Evolutionary conservation across 1,284 basidiomycete genomes (phyloP).

Genomic region (Malassezia nana): DNA sequence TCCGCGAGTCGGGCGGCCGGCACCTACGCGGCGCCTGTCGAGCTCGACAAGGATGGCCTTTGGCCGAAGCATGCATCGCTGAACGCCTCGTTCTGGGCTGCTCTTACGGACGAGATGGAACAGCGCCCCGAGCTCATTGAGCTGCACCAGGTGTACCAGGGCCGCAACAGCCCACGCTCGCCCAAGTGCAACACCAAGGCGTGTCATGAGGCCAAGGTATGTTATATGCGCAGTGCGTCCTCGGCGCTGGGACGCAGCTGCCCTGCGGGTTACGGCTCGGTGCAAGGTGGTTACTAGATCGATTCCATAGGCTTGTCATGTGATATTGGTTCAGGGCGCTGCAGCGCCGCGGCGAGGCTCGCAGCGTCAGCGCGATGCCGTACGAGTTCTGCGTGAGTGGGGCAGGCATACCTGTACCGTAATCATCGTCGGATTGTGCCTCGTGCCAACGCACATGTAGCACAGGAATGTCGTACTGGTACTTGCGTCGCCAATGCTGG

Average conservation of each 20-base stretch:
- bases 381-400: conserved; percentile 4
- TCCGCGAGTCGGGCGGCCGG: conserved; percentile 20
- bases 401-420: conserved; percentile 1
- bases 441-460: conserved; percentile 26
- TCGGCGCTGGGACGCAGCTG: conserved; percentile 58
- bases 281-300: conserved; percentile 51
- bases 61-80: conserved; percentile 63
- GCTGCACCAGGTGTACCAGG: conserved; percentile 63
- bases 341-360: conserved; percentile 1
- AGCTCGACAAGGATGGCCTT: conserved; percentile 2
- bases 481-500: conserved; percentile 37
- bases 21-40: conserved; percentile 12
- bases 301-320: background rate
- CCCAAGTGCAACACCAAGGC: conserved; percentile 55
- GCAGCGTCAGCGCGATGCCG: conserved; percentile 12
- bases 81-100: conserved; percentile 75
- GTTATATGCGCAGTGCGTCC: conserved; percentile 66
- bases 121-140: conserved; percentile 57
- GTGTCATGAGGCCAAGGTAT: conserved; percentile 62
- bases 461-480: conserved; percentile 47
- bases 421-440: background rate
- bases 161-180: conserved; percentile 57
- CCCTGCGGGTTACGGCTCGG: conserved; percentile 58
- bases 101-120: conserved; percentile 65
- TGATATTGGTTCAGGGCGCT: background rate